phyloP scores from a whole-genome alignment of 371 early-diverging fungal species.

The Syncephalis fuscata region DNA sequence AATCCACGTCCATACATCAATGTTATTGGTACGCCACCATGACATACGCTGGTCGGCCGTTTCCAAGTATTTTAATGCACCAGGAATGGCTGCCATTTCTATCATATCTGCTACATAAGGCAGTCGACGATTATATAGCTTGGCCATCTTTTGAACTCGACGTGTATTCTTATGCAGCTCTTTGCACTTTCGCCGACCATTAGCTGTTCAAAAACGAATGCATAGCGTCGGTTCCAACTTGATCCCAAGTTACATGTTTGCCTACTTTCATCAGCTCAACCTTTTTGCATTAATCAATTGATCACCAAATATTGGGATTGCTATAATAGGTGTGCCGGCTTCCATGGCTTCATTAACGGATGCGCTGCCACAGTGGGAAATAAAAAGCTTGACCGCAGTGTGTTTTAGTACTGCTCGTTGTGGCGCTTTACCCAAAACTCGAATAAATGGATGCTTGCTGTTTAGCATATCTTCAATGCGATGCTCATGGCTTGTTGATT shows the following conservation, averaged over 20 bases:
- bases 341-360: background rate
- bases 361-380: conserved; percentile 4
- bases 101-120: background rate
- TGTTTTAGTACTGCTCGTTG: conserved; percentile 3
- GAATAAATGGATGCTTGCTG: background rate
- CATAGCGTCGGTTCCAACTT: background rate
- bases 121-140: background rate
- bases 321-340: background rate
- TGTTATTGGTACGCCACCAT: background rate
- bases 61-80: background rate
- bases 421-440: background rate
- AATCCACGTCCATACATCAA: conserved; percentile 1
- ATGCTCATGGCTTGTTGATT: background rate
- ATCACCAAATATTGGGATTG: conserved; percentile 1
- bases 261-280: background rate
- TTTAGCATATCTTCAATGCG: background rate
- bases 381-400: conserved; percentile 1
- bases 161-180: background rate
- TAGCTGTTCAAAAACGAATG: background rate
- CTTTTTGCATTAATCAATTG: conserved; percentile 1
- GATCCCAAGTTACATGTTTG: background rate
- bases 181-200: background rate
- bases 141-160: background rate
- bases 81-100: background rate
- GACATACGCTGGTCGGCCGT: background rate